Base-by-base conservation (phyloP, 768 basidiomycete genomes). In the Gelatoporia subvermispora region DNA sequence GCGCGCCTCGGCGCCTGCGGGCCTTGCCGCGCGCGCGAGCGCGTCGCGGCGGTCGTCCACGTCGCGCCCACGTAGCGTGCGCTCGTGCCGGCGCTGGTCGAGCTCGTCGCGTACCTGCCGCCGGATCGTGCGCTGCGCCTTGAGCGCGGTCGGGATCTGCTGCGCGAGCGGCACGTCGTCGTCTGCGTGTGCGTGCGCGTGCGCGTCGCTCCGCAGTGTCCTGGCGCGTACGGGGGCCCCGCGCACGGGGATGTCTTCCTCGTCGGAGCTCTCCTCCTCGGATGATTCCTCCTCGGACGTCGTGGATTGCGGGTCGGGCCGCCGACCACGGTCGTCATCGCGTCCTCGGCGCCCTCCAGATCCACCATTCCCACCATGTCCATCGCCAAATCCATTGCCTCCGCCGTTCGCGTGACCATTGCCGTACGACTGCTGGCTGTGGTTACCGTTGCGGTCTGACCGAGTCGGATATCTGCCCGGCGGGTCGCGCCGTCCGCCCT, bases 101-200 rank as follows among this genome's bases (percentile, higher is more conserved):
- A 79, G 70, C 62, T 91, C 88, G 52, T 85, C 80, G 34, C 75
- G 74, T 20, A 88, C 81, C 60, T 89, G 78, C 39, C 73, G 72
- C 17, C 88, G 78, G 46, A 95, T 88, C 4, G 85, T 82, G 57
- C 79, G 82, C 59, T 95, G 93, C 9, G 90, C 92, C 3, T 73
- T 77, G 49, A 95, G 67, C 3, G 93, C 93, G 1, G 82, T 84
- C 3, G 92, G 93, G 47, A 92, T 89, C 24, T 83, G 75, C 54
- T 79, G 81, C 2, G 91, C 93, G 15, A 95, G 74, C 1, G 93
- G 93, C 1, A 92, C 72, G 56, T 95, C 85, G 61, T 95, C 92
- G 46, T 88, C 58, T 42, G 59, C 53, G 39, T 51, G 40, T 31
- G 28, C 92, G 46, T 88, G 58, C 43, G 59, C 53, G 39, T 51